Evolutionary conservation across 2,329 filamentous ascomycete genomes (phyloP), one percentile per base, ranked within the genome.

Genomic region (Tolypocladium amazonense): DNA sequence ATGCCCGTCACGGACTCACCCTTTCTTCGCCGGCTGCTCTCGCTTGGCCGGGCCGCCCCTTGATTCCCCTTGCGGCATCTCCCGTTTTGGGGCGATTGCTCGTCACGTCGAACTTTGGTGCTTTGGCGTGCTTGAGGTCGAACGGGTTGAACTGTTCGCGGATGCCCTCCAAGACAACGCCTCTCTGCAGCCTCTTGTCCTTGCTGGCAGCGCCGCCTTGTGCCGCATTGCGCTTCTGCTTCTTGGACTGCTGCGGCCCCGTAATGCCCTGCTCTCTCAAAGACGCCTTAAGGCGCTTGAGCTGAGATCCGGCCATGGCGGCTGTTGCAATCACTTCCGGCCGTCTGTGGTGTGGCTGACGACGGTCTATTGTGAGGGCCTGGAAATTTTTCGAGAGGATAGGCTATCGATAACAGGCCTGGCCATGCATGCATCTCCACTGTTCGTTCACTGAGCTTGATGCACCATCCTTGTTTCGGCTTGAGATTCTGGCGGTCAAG

Each of bases 91-190:
- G 79, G 60, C 83, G 83, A 63, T 83, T 84, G 58, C 82, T 92
- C 0, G 89, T 92, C 53, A 92, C 88, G 52, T 93, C 87, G 65
- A 96, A 96, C 69, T 97, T 97, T 60, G 86, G 86, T 0, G 87
- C 89, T 61, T 88, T 83, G 1, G 87, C 86, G 61, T 89, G 85
- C 75, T 95, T 95, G 72, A 96, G 84, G 71, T 99, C 94, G 75
- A 99, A 99, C 0, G 94, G 94, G 72, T 99, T 99, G 83, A 97
- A 97, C 66, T 92, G 88, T 69, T 97, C 92, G 70, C 94, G 88
- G 71, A 99, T 97, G 60, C 84, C 85, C 67, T 89, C 86, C 63
- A 99, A 81, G 20, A 92, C 90, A 59, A 86, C 87, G 69, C 88
- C 84, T 70, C 88, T 85, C 71, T 91, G 85, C 33, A 90, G 81